Evolutionary conservation across 2,329 filamentous ascomycete species (phyloP).

Genomic region (Colletotrichum plurivorum): DNA sequence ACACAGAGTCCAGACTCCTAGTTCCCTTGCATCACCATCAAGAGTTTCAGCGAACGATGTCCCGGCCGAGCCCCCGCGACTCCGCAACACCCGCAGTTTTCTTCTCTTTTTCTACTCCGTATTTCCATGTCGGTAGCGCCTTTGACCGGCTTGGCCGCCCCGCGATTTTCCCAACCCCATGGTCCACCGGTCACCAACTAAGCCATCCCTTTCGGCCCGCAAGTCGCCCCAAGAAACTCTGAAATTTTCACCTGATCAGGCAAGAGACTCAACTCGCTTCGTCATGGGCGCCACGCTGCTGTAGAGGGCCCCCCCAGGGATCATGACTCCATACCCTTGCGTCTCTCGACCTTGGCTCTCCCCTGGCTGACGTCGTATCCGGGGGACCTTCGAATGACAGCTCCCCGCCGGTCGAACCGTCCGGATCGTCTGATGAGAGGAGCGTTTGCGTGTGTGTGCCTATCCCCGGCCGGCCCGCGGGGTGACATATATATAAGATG

Average conservation of each 20-base stretch:
- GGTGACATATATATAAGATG: conserved; percentile 34
- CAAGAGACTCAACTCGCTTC: conserved; percentile 4
- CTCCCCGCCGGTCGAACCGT: background rate
- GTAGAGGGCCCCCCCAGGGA: conserved; percentile 16
- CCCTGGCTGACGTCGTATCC: conserved; percentile 37
- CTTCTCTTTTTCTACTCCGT: conserved; percentile 12
- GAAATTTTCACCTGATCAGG: background rate
- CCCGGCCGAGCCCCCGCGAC: conserved; percentile 31
- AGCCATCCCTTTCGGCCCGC: conserved; percentile 19
- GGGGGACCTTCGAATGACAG: conserved; percentile 8
- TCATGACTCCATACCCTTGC: conserved; percentile 35
- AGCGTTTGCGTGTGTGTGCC: too few species aligned
- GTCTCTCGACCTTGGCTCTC: conserved; percentile 28
- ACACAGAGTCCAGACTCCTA: background rate
- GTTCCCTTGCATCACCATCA: background rate
- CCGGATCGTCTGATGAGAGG: conserved; percentile 1
- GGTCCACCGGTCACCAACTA: background rate
- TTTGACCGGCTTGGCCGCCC: conserved; percentile 29
- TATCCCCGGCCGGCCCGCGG: background rate
- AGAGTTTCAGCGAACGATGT: conserved; percentile 38
- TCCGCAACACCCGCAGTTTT: conserved; percentile 37
- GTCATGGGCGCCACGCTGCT: conserved; percentile 21
- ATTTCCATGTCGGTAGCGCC: conserved; percentile 17
- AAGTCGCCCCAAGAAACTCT: conserved; percentile 22
- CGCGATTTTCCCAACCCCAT: conserved; percentile 31